Conservation (phyloP, 176 grass and related monocot species). For the Oryza glaberrima region DNA sequence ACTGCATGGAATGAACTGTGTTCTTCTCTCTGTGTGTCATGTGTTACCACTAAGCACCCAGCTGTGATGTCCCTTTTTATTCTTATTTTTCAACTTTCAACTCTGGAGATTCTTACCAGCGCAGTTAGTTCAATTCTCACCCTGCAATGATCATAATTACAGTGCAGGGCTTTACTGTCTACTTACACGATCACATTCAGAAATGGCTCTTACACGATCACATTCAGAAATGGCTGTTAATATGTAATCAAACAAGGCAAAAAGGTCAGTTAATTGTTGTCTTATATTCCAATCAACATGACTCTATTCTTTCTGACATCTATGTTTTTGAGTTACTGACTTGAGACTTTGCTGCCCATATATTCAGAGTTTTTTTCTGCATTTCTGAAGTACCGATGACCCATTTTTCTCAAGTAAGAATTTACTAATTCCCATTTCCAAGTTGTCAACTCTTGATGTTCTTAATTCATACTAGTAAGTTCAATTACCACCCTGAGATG, state of each 20-base stretch:
- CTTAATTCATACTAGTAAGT: neutral
- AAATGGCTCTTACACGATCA: neutral
- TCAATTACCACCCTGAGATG: slow-evolving; percentile 30
- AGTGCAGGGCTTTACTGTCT: slow-evolving; percentile 31
- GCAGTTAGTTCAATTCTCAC: slow-evolving; percentile 53
- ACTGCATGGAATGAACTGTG: slow-evolving; percentile 66
- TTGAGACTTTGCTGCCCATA: neutral
- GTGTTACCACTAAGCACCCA: slow-evolving; percentile 51
- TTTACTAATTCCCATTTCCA: neutral
- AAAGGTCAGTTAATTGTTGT: neutral
- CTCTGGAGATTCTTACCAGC: slow-evolving; percentile 34
- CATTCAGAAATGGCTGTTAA: neutral
- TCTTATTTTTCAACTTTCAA: slow-evolving; percentile 46
- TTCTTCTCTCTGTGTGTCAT: slow-evolving; percentile 45
- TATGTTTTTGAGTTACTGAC: neutral
- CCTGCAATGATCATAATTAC: slow-evolving; percentile 42
- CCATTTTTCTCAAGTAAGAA: slow-evolving; percentile 1
- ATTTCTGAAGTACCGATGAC: neutral
- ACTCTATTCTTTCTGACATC: neutral
- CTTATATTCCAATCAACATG: neutral
- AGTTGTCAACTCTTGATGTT: neutral
- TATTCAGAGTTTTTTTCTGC: neutral
- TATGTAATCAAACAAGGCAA: neutral
- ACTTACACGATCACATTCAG: neutral
- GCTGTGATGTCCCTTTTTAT: slow-evolving; percentile 52